These are phyloP conservation scores for Stereocaulon alpinum DNA, from an alignment of 495 filamentous ascomycete genomes.

Conservation along the genomic window DNA sequence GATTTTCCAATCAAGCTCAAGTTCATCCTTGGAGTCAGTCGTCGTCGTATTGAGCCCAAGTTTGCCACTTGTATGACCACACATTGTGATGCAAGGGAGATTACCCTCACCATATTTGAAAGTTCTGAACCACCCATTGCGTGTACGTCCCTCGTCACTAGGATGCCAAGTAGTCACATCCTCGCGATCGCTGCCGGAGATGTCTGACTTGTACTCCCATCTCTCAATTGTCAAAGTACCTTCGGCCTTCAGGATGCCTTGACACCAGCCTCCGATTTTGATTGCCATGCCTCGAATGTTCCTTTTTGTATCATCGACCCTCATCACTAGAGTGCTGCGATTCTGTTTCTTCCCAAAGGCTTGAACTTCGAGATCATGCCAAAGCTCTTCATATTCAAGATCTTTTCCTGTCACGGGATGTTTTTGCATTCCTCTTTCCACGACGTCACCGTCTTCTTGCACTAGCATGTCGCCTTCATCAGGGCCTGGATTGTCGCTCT, in stretches of 20 bases:
- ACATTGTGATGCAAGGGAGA: conserved; percentile 16
- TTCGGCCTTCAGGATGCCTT: conserved; percentile 35
- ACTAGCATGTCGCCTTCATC: conserved; percentile 45
- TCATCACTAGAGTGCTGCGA: conserved; percentile 26
- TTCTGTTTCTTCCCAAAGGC: conserved; percentile 15
- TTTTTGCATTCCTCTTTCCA: conserved; percentile 42
- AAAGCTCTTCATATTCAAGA: conserved; percentile 45
- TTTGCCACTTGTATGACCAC: conserved; percentile 9
- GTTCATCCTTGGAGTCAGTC: neutral
- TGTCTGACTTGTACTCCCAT: conserved; percentile 29
- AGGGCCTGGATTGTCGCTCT: conserved; percentile 26
- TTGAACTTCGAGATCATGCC: conserved; percentile 28
- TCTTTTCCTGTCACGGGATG: conserved; percentile 33
- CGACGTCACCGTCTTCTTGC: conserved; percentile 27
- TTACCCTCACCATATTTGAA: conserved; percentile 9
- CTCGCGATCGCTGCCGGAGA: neutral
- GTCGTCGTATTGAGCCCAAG: conserved; percentile 2
- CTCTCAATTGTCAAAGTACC: conserved; percentile 33
- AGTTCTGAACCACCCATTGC: conserved; percentile 11
- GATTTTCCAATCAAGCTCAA: conserved; percentile 17
- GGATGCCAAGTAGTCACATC: neutral
- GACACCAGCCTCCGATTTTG: conserved; percentile 37
- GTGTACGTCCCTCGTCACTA: neutral
- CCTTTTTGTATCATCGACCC: conserved; percentile 23
- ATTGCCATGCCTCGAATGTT: conserved; percentile 35